These are phyloP conservation scores for Somion occarium DNA, from an alignment of 1,284 basidiomycete species.

Conservation along the genomic window DNA sequence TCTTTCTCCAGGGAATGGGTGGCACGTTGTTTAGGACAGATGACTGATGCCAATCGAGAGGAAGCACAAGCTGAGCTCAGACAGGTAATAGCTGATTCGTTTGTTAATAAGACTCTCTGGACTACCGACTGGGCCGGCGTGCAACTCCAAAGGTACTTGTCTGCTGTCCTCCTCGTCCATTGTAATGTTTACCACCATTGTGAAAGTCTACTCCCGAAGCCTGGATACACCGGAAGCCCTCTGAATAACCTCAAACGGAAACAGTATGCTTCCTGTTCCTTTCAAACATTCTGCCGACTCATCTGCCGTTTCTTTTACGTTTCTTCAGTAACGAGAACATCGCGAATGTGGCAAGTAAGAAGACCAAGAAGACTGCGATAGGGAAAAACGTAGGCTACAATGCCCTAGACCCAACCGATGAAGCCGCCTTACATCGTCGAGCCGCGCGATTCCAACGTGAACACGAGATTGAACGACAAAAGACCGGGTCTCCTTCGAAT, in stretches of 20 bases:
- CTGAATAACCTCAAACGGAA: conserved; percentile 64
- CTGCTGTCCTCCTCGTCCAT: background rate
- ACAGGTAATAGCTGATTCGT: conserved; percentile 84
- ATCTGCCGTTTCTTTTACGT: too few relatives aligned
- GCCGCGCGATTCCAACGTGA: conserved; percentile 78
- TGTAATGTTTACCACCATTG: background rate
- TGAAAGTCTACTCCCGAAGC: conserved; percentile 61
- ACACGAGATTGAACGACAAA: conserved; percentile 75
- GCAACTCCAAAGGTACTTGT: conserved; percentile 70
- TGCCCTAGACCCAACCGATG: conserved; percentile 55
- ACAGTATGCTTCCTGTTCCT: conserved; percentile 33
- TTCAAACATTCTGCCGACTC: background rate
- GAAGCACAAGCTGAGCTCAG: conserved; percentile 80
- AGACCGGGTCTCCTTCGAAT: conserved; percentile 35
- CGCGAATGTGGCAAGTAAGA: conserved; percentile 42
- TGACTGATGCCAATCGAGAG: conserved; percentile 68
- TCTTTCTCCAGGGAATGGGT: conserved; percentile 68
- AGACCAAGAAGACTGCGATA: conserved; percentile 46
- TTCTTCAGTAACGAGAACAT: conserved; percentile 33
- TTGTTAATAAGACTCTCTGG: conserved; percentile 75
- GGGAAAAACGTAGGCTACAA: conserved; percentile 38
- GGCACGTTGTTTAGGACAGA: conserved; percentile 75
- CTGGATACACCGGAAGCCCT: conserved; percentile 37
- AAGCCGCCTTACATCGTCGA: conserved; percentile 61
- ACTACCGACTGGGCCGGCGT: conserved; percentile 84